phyloP scores from a whole-genome alignment of 441 rosid genomes.

The Gossypium schwendimanii region DNA sequence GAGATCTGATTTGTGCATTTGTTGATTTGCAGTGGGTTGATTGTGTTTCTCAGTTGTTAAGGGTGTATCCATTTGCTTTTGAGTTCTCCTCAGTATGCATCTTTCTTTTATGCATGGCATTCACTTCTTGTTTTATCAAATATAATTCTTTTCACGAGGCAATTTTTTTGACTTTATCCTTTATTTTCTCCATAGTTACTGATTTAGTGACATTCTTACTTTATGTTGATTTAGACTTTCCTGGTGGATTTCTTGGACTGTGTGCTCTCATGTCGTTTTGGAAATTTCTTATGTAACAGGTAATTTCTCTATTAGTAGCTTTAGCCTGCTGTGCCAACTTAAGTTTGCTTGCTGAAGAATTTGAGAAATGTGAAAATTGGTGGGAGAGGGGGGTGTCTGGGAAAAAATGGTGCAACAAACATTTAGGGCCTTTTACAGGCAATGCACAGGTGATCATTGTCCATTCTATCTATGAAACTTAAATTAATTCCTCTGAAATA shows the following conservation, averaged over 20 bases:
- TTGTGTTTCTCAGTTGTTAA: conserved; percentile 79
- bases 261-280: conserved; percentile 89
- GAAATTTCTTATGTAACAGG: conserved; percentile 95
- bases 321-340: not conserved
- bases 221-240: conserved; percentile 59
- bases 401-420: not conserved
- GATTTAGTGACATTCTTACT: conserved; percentile 11
- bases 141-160: not conserved
- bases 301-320: conserved; percentile 20
- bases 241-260: conserved; percentile 85
- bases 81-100: conserved; percentile 87
- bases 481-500: not conserved
- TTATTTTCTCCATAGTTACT: conserved; percentile 8
- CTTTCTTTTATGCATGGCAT: not conserved
- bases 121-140: not conserved
- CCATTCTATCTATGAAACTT: not conserved
- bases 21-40: conserved; percentile 91
- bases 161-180: not conserved
- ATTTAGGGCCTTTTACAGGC: not conserved
- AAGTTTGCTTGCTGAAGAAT: not conserved
- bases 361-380: not conserved
- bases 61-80: conserved; percentile 96
- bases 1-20: conserved; percentile 10
- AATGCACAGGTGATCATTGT: not conserved
- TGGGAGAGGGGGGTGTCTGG: not conserved